phyloP scores from a whole-genome alignment of 140 eudicot species.

The Erigeron philadelphicus region DNA sequence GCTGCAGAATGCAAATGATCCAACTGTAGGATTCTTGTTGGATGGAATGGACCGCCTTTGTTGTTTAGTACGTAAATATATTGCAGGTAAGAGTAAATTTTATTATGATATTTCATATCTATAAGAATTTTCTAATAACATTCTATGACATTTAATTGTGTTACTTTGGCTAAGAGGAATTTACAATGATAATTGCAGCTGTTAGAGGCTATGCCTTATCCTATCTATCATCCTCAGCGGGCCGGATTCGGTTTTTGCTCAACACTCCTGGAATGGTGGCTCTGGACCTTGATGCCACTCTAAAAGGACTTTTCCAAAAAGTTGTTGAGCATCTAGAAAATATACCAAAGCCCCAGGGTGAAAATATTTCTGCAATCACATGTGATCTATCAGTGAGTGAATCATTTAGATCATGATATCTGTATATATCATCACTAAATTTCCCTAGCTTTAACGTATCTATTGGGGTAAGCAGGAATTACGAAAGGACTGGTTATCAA shows the following conservation, averaged over 20 bases:
- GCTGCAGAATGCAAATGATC: constrained; percentile 93
- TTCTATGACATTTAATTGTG: background rate
- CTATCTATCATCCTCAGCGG: constrained; percentile 91
- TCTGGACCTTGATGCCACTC: constrained; percentile 78
- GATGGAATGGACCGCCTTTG: constrained; percentile 98
- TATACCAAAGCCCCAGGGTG: constrained; percentile 97
- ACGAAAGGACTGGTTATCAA: constrained; percentile 91
- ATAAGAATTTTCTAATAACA: background rate
- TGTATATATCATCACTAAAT: constrained; percentile 3
- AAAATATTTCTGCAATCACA: constrained; percentile 85
- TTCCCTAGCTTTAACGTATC: background rate
- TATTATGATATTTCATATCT: background rate
- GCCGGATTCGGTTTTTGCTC: constrained; percentile 78
- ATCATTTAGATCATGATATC: constrained; percentile 11
- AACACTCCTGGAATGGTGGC: constrained; percentile 99
- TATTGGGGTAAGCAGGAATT: constrained; percentile 54
- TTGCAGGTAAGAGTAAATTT: constrained; percentile 61
- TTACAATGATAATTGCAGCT: constrained; percentile 47
- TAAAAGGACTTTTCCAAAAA: constrained; percentile 92
- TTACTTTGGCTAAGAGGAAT: constrained; percentile 13
- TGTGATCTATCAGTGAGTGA: constrained; percentile 89
- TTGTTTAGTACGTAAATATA: constrained; percentile 97
- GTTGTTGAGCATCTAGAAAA: constrained; percentile 90
- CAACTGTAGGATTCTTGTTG: constrained; percentile 86
- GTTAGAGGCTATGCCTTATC: constrained; percentile 95